Base-by-base conservation (phyloP, 2,329 filamentous ascomycete genomes). In the Aureobasidium sp. region DNA sequence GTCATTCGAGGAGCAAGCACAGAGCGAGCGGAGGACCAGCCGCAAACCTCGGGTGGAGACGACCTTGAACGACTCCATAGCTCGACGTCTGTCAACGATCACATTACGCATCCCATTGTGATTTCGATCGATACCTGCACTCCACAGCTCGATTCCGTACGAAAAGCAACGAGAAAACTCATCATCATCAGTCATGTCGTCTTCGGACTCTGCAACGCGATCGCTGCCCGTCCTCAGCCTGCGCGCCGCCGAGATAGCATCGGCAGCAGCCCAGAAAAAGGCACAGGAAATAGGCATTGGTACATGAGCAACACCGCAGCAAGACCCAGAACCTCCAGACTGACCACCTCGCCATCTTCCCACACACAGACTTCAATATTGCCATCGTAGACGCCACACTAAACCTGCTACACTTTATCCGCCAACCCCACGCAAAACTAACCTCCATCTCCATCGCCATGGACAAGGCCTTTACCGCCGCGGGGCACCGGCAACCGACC, bases 391-490 rank as follows among this genome's bases (percentile, higher is more conserved):
- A 79, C 66, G 65, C 70, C 31, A 71, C 74, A 31, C 73, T 74
- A 38, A 75, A 79, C 60, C 74, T 80, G 43, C 69, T 79, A 35
- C 73, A 74, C 64, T 80, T 80, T 67, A 69, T 68, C 19, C 75
- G 78, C 65, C 78, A 79, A 75, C 76, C 77, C 64, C 72, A 70
- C 61, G 77, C 77, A 21, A 79, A 79, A 64, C 65, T 78, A 15
- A 79, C 77, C n/a, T 76, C 81, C 4, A 80, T 85, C 64, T 81
- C 82, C 69, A 80, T 87, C 68, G 80, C 83, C 0, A 86, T 88
- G 15, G 84, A 86, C 51, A 81, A 83, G 64, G 80, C 81, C 17
- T 83, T 81, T 67, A 83, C 81, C 2, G 81, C 81, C 3, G 79
- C 80, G 1, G 81, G 81, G 17, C 81, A 83, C 69, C 72, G 75